Evolutionary conservation across 2,329 filamentous ascomycete genomes (phyloP), one percentile per base, ranked within the genome.

Genomic region (Cladobotryum mycophilum): DNA sequence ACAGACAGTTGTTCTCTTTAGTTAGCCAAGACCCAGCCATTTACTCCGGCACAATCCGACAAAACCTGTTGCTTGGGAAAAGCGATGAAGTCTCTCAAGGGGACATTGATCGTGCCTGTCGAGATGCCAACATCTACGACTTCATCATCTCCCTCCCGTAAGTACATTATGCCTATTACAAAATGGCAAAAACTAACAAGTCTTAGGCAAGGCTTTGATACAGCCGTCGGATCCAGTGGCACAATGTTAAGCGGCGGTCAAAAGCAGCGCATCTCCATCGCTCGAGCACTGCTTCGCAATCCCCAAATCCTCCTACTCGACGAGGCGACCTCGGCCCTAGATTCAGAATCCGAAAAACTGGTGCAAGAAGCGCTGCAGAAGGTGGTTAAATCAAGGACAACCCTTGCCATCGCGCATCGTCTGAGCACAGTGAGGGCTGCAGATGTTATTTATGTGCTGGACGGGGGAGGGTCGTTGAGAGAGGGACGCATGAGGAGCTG

Each of bases 1-100:
- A 96, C 71, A 85, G 92, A 48, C 84, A 79, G 17, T 81, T 84
- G 66, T 80, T 97, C 55, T 86, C 92, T 0, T 84, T 97, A 9
- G 92, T 97, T 14, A 89, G 86, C 35, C 93, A 97, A 65, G 93
- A 97, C 65, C 92, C 92, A 0, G 96, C 91, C 0, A 73, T 97
- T 1, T 97, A 96, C 70, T 90, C 95, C 67, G 92, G 92, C 41
- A 90, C 86, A 0, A 89, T 97, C 62, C 81, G 79, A 58, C 90
- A 97, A 33, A 97, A 97, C 65, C 89, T 97, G 55, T 70, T 95
- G 4, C 80, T 97, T 2, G 89, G 90, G 11, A 81, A 82, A 38
- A 72, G 76, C 9, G 80, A 85, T 5, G 75, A 84, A 25, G 79
- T 92, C 1, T 69, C 81, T 0, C 89, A 96, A 53, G 82, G 85